phyloP scores from a whole-genome alignment of 768 basidiomycete species.

The Trametes maxima region DNA sequence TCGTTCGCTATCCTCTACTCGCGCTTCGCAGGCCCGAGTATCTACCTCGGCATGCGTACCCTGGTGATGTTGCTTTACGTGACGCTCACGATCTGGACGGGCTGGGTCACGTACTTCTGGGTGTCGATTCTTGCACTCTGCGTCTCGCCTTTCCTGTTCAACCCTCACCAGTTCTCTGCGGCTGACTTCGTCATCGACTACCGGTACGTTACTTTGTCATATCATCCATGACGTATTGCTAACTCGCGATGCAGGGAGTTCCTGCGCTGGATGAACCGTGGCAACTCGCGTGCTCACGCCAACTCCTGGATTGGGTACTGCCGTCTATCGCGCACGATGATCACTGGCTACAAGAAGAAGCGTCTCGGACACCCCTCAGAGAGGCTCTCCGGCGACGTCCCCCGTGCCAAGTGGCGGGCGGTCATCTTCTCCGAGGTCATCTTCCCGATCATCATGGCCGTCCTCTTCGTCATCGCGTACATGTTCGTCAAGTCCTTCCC shows the following conservation, averaged over 20 bases:
- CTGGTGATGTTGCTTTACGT: constrained; percentile 92
- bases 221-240: not conserved
- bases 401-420: constrained; percentile 90
- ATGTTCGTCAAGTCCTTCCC: constrained; percentile 93
- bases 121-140: constrained; percentile 90
- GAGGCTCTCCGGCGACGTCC: constrained; percentile 93
- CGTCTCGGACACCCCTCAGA: constrained; percentile 95
- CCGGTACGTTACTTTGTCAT: constrained; percentile 48
- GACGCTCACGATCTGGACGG: constrained; percentile 89
- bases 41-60: constrained; percentile 95
- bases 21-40: constrained; percentile 97
- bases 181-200: constrained; percentile 98
- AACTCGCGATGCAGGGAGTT: constrained; percentile 69
- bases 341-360: constrained; percentile 99
- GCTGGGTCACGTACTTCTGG: constrained; percentile 98
- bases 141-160: constrained; percentile 96
- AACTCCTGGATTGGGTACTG: constrained; percentile 99
- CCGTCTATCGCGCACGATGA: constrained; percentile 94
- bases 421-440: constrained; percentile 87
- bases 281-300: constrained; percentile 94
- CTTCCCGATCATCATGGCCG: constrained; percentile 83
- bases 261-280: constrained; percentile 98
- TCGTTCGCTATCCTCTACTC: constrained; percentile 96
- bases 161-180: constrained; percentile 99
- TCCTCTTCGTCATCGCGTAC: constrained; percentile 86